These are phyloP conservation scores for Citrus maxima DNA, from an alignment of 345 rosid genomes.

Conservation along the genomic window DNA sequence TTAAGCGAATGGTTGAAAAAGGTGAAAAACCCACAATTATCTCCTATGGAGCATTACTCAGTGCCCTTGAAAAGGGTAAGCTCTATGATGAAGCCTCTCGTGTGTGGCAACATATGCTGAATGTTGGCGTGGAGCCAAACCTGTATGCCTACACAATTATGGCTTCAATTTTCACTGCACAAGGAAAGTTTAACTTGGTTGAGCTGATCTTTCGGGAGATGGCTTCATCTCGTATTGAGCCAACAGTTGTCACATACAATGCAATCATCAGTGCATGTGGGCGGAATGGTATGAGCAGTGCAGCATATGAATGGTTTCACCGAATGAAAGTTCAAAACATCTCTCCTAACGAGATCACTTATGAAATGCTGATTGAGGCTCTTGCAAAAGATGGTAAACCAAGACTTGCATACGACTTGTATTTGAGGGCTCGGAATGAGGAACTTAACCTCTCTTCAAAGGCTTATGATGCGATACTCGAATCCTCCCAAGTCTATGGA, in stretches of 20 bases:
- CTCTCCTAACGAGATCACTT: conserved; percentile 66
- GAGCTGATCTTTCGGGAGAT: conserved; percentile 66
- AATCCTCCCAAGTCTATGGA: conserved; percentile 46
- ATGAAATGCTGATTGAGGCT: conserved; percentile 72
- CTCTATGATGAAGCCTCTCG: conserved; percentile 75
- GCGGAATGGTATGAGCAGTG: conserved; percentile 51
- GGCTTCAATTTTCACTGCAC: conserved; percentile 74
- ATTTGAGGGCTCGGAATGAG: conserved; percentile 57
- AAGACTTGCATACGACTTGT: conserved; percentile 67
- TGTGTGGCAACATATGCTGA: conserved; percentile 94
- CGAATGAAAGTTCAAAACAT: conserved; percentile 64
- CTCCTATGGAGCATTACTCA: conserved; percentile 83
- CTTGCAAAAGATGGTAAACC: conserved; percentile 80
- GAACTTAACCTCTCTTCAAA: conserved; percentile 55
- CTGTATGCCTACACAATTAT: conserved; percentile 74
- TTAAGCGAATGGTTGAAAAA: conserved; percentile 77
- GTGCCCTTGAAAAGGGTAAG: conserved; percentile 88
- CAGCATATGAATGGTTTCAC: conserved; percentile 90
- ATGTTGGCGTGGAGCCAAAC: conserved; percentile 70
- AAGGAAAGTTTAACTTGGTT: conserved; percentile 57
- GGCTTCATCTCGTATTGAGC: conserved; percentile 55
- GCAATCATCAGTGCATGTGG: conserved; percentile 78
- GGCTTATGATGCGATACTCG: conserved; percentile 61
- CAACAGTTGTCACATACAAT: conserved; percentile 86
- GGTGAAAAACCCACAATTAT: conserved; percentile 85